Percentiles rank a stretch among this genome's conserved stretches.
Conservation (phyloP, 306 rosid genomes). For the Dryas drummondii region DNA sequence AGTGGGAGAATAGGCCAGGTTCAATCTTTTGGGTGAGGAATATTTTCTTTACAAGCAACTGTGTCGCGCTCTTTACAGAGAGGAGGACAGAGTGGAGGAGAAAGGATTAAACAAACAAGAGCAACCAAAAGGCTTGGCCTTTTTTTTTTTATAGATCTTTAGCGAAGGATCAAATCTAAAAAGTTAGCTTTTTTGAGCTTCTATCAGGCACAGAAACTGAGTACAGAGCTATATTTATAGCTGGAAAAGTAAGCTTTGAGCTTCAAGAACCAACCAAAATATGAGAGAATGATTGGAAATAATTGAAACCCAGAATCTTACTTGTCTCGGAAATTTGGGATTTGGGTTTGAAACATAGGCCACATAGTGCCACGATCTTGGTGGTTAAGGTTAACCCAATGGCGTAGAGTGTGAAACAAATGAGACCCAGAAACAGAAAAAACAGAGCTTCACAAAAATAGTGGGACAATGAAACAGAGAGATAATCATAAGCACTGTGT, state of each 20-base stretch:
- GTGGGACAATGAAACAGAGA: slow-evolving; percentile 12
- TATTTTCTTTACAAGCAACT: slow-evolving; percentile 26
- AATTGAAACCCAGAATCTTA: neutral
- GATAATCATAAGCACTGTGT: neutral
- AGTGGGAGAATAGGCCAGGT: slow-evolving; percentile 38
- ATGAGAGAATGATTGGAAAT: neutral
- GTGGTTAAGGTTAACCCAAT: neutral
- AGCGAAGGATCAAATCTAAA: slow-evolving; percentile 33
- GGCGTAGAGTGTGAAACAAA: neutral
- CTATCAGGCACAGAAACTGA: slow-evolving; percentile 7
- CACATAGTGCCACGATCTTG: neutral
- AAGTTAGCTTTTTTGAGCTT: slow-evolving; percentile 25
- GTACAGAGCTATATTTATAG: neutral
- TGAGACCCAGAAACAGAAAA: neutral
- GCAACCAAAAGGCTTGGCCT: slow-evolving; percentile 19
- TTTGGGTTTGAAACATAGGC: neutral
- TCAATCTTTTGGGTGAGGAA: slow-evolving; percentile 38
- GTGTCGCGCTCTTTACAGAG: slow-evolving; percentile 45
- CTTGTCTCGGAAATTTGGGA: neutral
- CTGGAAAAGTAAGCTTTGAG: neutral
- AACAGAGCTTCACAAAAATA: slow-evolving; percentile 16
- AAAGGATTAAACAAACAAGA: slow-evolving; percentile 19
- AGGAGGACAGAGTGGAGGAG: slow-evolving; percentile 29
- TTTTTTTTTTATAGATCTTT: slow-evolving; percentile 17
- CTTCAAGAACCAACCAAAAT: neutral